Base-by-base conservation (phyloP, 2,329 filamentous ascomycete genomes). In the Clonostachys chloroleuca region DNA sequence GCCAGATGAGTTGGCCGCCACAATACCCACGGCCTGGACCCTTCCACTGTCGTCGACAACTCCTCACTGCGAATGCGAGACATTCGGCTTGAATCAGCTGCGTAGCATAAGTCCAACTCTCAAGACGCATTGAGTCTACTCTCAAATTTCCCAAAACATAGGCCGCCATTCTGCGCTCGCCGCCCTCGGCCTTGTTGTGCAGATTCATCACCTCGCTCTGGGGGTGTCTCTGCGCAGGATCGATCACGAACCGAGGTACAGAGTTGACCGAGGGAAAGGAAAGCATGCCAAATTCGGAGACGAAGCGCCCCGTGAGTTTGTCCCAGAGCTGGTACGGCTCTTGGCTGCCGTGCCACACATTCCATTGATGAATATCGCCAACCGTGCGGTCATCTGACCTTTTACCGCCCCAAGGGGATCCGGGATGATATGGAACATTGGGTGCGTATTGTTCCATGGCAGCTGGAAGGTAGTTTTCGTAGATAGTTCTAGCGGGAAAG, bases 331-430 rank as follows among this genome's bases (percentile, higher is more conserved):
- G 88, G 56, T 92, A 92, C 49, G 86, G 86, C 53, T 88, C 83
- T 20, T 59, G 57, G 4, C 49, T 83, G 12, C 87, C 87, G 57
- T 92, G 88, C 88, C 88, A 92, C n/a, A 92, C 20, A 37, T 55
- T 51, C 87, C 87, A 91, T 61, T 90, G 86, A 61, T 91, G 87
- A 62, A 90, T 81, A 59, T 91, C 87, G 18, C 87, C 87, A n/a
- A 88, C 76, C 0, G 80, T 88, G 6, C 80, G 73, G 60, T 90
- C 84, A 0, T 82, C 83, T 47, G 70, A 70, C 20, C 41, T 47
- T 12, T 52, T 50, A 51, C 80, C 77, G 39, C 85, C 84, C 71
- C 83, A 89, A 47, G 86, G 88, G 20, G 83, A 87, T 35, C 85
- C 86, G 20, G 84, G 84, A 49, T 87, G 85, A 55, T 86, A 86